Base-by-base conservation (phyloP, 768 basidiomycete species). In the Lentinula detonsa region DNA sequence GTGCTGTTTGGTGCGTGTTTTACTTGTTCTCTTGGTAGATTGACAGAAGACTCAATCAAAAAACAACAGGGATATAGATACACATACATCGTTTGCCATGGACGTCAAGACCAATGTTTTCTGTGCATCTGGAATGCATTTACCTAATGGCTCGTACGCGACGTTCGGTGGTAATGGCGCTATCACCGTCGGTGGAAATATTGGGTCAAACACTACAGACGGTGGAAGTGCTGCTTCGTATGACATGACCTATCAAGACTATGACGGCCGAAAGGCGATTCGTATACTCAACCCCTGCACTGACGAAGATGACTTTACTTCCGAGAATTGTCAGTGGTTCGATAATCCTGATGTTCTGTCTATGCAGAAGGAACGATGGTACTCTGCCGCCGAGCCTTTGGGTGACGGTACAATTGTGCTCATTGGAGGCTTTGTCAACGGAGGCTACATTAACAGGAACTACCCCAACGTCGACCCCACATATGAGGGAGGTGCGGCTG, bases 161-260 rank as follows among this genome's bases (percentile, higher is more conserved):
- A 84, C 88, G 0, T 87, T 92, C 64, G 91, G 91, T 63, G 91
- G 91, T 8, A 93, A 93, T 67, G 81, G 83, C 31, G 90, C 91
- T 16, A 76, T 92, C 16, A 85, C 84, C 21, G 82, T 81, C 3
- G 84, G 85, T 33, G 91, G 89, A 37, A 75, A 75, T 57, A 76
- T 83, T 34, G 83, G 84, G 21, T 82, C 82, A 2, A 76, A 79
- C 53, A 65, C 68, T 18, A 80, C 83, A 63, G 76, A 79, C 4
- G 74, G 68, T 28, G 78, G 76, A 3, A 78, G 70, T 58, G 75
- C 81, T 4, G 84, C 80, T 21, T 67, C 72, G 1, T 91, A 76
- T 74, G 89, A 91, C 66, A 73, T 86, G 42, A 77, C 75, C 9
- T 95, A 92, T 72, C 74, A 85, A 59, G 88, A 96, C 70, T 91